Evolutionary conservation across 106 monocot species (phyloP).

Genomic region (Acorus gramineus): DNA sequence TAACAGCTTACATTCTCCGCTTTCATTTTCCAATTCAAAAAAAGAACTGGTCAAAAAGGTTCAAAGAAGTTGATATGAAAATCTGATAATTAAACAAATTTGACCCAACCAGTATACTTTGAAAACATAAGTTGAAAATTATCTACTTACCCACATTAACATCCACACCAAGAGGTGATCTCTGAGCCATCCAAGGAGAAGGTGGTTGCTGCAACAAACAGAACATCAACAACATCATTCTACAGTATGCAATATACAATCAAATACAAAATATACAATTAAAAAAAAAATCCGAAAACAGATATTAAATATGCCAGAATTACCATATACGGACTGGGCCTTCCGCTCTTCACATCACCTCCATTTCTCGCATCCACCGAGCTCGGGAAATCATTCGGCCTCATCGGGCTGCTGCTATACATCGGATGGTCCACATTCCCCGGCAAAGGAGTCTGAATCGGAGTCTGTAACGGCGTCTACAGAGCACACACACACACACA

Average conservation of each 20-base stretch:
- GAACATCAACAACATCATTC: too few relatives aligned
- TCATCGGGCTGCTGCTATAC: constrained; percentile 71
- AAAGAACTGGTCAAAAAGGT: too few relatives aligned
- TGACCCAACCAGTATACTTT: too few relatives aligned
- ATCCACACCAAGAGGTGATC: constrained; percentile 83
- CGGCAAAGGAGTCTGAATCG: constrained; percentile 73
- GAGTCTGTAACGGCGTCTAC: constrained; percentile 88
- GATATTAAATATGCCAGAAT: too few relatives aligned
- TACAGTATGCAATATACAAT: too few relatives aligned
- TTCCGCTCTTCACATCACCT: constrained; percentile 53
- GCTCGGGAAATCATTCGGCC: constrained; percentile 62
- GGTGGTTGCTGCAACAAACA: constrained; percentile 58
- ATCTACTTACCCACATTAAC: constrained; percentile 90
- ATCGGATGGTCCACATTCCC: constrained; percentile 43
- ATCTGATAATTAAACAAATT: too few relatives aligned
- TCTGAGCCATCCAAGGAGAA: constrained; percentile 83
- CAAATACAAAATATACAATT: too few relatives aligned
- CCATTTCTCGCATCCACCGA: constrained; percentile 50
- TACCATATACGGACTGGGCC: constrained; percentile 84
- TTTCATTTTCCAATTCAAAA: too few relatives aligned
- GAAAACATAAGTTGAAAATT: too few relatives aligned
- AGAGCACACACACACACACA: background rate
- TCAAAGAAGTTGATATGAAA: too few relatives aligned
- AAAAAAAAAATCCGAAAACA: too few relatives aligned
- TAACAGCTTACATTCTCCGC: too few relatives aligned